Percentiles rank a stretch among this genome's conserved stretches.
Conservation (phyloP, 2,329 filamentous ascomycete genomes). For the Paecilomyces formosus region DNA sequence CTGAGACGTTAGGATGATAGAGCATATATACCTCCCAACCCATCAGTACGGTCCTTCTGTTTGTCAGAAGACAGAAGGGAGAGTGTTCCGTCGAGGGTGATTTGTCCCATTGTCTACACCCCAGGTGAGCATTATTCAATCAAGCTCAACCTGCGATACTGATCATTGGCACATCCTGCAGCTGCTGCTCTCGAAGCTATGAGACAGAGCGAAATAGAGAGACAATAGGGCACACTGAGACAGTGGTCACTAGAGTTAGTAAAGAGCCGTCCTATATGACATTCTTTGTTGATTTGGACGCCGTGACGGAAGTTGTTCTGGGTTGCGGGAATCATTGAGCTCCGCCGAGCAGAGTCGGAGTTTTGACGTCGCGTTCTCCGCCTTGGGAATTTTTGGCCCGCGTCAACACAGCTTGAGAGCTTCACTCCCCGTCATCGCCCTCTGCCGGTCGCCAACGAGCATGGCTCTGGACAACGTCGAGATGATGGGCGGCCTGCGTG, state of each 20-base stretch:
- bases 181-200: background rate
- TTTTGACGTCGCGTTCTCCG: conserved; percentile 29
- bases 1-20: background rate
- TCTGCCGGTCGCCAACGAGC: conserved; percentile 11
- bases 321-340: background rate
- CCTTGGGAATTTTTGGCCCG: conserved; percentile 20
- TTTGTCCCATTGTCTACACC: conserved; percentile 31
- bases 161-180: background rate
- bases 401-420: conserved; percentile 18
- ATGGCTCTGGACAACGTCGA: conserved; percentile 62
- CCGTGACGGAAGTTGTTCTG: background rate
- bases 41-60: conserved; percentile 42
- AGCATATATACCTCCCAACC: conserved; percentile 37
- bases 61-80: conserved; percentile 36
- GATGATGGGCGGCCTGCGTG: conserved; percentile 69
- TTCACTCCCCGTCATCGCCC: conserved; percentile 16
- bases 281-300: background rate
- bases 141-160: background rate
- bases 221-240: background rate
- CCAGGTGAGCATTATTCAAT: background rate
- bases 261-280: background rate
- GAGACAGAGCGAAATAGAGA: background rate
- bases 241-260: background rate
- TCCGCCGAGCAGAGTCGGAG: conserved; percentile 18
- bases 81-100: conserved; percentile 35